Evolutionary conservation across 176 grass and related monocot genomes (phyloP).

Genomic region (Miscanthus lutarioriparius): DNA sequence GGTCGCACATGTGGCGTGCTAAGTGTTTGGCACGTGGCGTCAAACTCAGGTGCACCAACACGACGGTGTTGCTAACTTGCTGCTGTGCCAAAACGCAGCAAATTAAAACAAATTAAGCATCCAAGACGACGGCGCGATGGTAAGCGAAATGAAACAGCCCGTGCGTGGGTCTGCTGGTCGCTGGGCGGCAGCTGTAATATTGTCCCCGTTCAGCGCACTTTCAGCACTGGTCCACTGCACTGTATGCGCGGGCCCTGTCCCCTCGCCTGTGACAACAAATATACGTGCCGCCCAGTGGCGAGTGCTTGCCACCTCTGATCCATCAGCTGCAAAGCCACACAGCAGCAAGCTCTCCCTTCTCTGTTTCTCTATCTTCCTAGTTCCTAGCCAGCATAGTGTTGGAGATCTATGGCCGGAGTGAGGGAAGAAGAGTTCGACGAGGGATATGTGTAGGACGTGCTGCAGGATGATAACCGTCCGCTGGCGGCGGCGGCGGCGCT

Average conservation of each 20-base stretch:
- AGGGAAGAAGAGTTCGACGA: conserved; percentile 50
- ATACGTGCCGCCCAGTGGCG: background rate
- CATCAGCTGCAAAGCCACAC: background rate
- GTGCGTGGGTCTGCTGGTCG: conserved; percentile 39
- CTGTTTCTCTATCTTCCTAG: background rate
- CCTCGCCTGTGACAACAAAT: conserved; percentile 23
- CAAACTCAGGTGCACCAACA: background rate
- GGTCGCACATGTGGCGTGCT: too few relatives aligned
- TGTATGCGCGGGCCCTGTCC: background rate
- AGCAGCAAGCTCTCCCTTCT: background rate
- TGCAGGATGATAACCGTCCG: background rate
- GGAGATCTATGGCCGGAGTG: conserved; percentile 18
- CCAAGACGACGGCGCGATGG: background rate
- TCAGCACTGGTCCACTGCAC: background rate
- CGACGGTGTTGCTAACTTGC: too few relatives aligned
- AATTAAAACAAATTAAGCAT: too few relatives aligned
- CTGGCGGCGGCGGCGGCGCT: conserved; percentile 3
- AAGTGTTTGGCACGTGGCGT: too few relatives aligned
- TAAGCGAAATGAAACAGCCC: conserved; percentile 33
- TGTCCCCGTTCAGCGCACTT: conserved; percentile 13
- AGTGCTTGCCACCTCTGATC: conserved; percentile 9
- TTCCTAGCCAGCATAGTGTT: background rate
- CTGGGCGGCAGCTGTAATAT: conserved; percentile 20
- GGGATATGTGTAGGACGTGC: conserved; percentile 49
- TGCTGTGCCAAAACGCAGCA: too few relatives aligned